Evolutionary conservation across 306 rosid genomes (phyloP).

Genomic region (Hippophae gyantsensis): DNA sequence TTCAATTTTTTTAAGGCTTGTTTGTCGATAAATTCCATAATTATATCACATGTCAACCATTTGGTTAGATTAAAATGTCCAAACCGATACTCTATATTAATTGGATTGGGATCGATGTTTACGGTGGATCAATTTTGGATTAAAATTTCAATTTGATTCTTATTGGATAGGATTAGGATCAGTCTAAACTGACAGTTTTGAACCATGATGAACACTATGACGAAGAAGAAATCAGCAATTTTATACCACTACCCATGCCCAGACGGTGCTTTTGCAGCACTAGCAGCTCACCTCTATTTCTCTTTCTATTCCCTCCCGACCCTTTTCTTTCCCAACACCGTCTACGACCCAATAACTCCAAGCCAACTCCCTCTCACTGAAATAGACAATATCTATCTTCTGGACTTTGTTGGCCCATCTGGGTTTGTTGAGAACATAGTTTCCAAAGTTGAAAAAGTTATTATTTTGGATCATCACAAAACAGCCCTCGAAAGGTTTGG

Average conservation of each 20-base stretch:
- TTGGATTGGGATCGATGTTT: too few species aligned
- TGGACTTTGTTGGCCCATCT: conserved; percentile 67
- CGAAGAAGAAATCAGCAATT: conserved; percentile 34
- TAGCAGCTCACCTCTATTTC: conserved; percentile 82
- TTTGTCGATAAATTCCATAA: too few species aligned
- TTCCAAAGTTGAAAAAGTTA: conserved; percentile 46
- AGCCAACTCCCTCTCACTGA: conserved; percentile 53
- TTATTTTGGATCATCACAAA: conserved; percentile 86
- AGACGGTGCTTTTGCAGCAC: conserved; percentile 81
- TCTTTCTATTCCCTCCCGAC: conserved; percentile 40
- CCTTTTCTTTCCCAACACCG: conserved; percentile 74
- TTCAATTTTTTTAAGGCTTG: too few species aligned
- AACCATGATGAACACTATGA: background rate
- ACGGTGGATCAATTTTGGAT: too few species aligned
- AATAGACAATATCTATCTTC: conserved; percentile 57
- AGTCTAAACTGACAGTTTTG: too few species aligned
- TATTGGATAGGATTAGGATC: too few species aligned
- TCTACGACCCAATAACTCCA: conserved; percentile 47
- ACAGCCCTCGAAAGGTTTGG: conserved; percentile 50
- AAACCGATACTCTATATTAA: too few species aligned
- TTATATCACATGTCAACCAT: too few species aligned
- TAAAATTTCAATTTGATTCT: too few species aligned
- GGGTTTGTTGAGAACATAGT: conserved; percentile 61
- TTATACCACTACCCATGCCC: conserved; percentile 88
- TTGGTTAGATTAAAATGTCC: too few species aligned